Conservation (phyloP, 1,284 basidiomycete species). For the Bondarzewia mesenterica region DNA sequence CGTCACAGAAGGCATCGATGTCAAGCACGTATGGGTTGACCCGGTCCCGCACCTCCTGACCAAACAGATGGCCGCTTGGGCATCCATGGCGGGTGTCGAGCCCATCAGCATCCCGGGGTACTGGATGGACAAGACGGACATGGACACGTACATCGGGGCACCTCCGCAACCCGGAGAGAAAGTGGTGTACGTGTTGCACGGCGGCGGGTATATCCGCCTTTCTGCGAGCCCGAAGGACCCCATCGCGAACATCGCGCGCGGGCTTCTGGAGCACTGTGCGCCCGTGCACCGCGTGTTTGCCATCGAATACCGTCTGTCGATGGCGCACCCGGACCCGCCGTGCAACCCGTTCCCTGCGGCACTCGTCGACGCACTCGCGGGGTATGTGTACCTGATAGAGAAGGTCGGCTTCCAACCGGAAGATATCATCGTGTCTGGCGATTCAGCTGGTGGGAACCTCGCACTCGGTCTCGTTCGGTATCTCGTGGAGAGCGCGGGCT, state of each 20-base stretch:
- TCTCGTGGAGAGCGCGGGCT: slow-evolving; percentile 21
- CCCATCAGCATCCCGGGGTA: slow-evolving; percentile 28
- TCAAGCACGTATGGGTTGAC: slow-evolving; percentile 7
- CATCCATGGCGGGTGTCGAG: slow-evolving; percentile 18
- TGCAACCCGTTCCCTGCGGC: slow-evolving; percentile 42
- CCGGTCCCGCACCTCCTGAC: slow-evolving; percentile 11
- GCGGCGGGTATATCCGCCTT: slow-evolving; percentile 12
- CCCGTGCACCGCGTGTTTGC: slow-evolving; percentile 19
- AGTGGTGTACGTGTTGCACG: slow-evolving; percentile 26
- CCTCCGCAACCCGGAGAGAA: slow-evolving; percentile 24
- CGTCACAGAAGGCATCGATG: neutral
- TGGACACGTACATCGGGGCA: slow-evolving; percentile 13
- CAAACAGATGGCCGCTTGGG: slow-evolving; percentile 15
- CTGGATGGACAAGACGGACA: slow-evolving; percentile 24
- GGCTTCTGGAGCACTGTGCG: slow-evolving; percentile 17
- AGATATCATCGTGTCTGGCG: slow-evolving; percentile 50
- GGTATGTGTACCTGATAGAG: slow-evolving; percentile 44
- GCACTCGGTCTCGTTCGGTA: slow-evolving; percentile 35
- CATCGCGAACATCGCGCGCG: slow-evolving; percentile 15
- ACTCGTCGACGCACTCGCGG: slow-evolving; percentile 44
- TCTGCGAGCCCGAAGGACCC: slow-evolving; percentile 17
- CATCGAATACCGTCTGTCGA: slow-evolving; percentile 24
- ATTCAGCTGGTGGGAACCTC: slow-evolving; percentile 47
- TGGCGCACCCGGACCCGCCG: slow-evolving; percentile 15
- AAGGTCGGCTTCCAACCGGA: slow-evolving; percentile 32